A percentile compares a stretch with the other conserved stretches of the same genome.
Evolutionary conservation across 2,329 filamentous ascomycete genomes (phyloP).

Genomic region (Aspergillus jensenii): DNA sequence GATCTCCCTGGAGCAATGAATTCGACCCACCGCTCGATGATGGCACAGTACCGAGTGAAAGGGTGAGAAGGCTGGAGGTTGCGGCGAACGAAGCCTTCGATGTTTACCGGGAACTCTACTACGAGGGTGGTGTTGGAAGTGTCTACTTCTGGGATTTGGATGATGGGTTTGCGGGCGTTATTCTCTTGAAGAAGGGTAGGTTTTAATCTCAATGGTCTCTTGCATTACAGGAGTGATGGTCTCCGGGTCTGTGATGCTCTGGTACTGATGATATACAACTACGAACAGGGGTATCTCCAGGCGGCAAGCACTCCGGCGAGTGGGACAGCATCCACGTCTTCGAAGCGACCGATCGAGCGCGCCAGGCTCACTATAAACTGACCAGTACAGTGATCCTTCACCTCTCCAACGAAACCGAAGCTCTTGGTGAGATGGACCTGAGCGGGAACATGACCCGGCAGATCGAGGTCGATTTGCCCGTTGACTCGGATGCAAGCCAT

Average conservation of each 20-base stretch:
- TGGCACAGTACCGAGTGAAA: slow-evolving; percentile 83
- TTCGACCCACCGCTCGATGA: slow-evolving; percentile 91
- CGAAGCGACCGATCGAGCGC: slow-evolving; percentile 88
- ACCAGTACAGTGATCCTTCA: slow-evolving; percentile 95
- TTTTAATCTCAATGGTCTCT: background rate
- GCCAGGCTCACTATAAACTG: slow-evolving; percentile 93
- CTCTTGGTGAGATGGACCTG: slow-evolving; percentile 82
- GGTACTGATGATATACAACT: slow-evolving; percentile 1
- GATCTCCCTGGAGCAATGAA: slow-evolving; percentile 98
- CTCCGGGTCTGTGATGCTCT: background rate
- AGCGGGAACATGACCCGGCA: slow-evolving; percentile 98
- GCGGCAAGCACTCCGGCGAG: slow-evolving; percentile 70
- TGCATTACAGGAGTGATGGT: background rate
- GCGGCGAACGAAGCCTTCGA: slow-evolving; percentile 95
- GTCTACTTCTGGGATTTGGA: slow-evolving; percentile 99
- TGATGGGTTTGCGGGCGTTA: slow-evolving; percentile 94
- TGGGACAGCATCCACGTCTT: slow-evolving; percentile 99
- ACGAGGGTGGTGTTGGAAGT: slow-evolving; percentile 91
- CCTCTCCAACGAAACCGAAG: slow-evolving; percentile 66
- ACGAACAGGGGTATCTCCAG: slow-evolving; percentile 60
- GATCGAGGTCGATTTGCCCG: slow-evolving; percentile 85
- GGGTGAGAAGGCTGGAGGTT: slow-evolving; percentile 90
- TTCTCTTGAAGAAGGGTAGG: slow-evolving; percentile 88
- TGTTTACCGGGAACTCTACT: slow-evolving; percentile 87
- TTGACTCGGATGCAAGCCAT: slow-evolving; percentile 88